A percentile compares a stretch with the other conserved stretches of the same genome.
phyloP scores from a whole-genome alignment of 441 rosid genomes.

The Omphalea diandra region DNA sequence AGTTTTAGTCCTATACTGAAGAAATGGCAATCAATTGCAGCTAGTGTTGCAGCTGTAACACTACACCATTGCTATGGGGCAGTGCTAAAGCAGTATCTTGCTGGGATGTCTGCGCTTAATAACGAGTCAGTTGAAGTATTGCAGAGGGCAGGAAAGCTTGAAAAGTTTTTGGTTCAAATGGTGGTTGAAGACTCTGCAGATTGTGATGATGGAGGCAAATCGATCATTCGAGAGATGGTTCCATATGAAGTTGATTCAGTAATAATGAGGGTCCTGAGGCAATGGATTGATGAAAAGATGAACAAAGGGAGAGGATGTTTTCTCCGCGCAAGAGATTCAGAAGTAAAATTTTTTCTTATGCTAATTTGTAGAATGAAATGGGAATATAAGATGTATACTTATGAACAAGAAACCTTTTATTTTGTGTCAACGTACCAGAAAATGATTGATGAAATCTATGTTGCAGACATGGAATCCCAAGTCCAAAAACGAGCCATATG shows the following conservation, averaged over 20 bases:
- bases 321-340: conserved; percentile 62
- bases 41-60: conserved; percentile 65
- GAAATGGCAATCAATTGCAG: conserved; percentile 67
- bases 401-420: background rate
- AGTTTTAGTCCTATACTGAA: conserved; percentile 69
- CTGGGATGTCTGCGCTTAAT: conserved; percentile 42
- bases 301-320: conserved; percentile 53
- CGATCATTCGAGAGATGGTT: conserved; percentile 74
- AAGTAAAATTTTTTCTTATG: conserved; percentile 40
- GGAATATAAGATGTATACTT: background rate
- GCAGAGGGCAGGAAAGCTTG: conserved; percentile 80
- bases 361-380: background rate
- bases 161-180: conserved; percentile 80
- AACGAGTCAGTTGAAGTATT: conserved; percentile 59
- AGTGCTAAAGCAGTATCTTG: conserved; percentile 68
- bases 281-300: conserved; percentile 69
- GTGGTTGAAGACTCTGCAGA: conserved; percentile 83
- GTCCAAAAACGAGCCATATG: conserved; percentile 84
- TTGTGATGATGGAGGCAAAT: conserved; percentile 83
- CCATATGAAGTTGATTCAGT: conserved; percentile 83
- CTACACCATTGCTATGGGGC: conserved; percentile 81
- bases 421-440: background rate
- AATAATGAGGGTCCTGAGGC: conserved; percentile 50
- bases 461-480: conserved; percentile 89
- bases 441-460: conserved; percentile 14